These are phyloP conservation scores for Gossypium arboreum DNA, from an alignment of 345 rosid species.

Conservation along the genomic window DNA sequence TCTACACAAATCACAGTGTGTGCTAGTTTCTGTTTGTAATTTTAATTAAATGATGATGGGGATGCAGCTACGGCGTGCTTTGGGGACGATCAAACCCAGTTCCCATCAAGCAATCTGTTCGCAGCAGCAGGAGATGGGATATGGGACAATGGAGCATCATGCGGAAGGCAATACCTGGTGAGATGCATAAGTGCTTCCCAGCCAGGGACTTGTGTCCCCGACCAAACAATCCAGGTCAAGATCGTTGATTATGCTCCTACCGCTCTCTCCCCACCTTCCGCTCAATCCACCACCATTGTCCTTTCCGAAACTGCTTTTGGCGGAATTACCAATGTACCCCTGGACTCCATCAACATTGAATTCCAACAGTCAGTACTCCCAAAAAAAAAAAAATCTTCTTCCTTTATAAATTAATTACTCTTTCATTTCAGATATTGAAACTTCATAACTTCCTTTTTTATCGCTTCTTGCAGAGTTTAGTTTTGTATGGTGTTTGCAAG, in stretches of 20 bases:
- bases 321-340: slow-evolving; percentile 33
- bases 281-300: slow-evolving; percentile 38
- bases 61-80: slow-evolving; percentile 44
- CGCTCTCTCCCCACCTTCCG: slow-evolving; percentile 17
- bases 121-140: slow-evolving; percentile 65
- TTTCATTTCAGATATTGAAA: not conserved
- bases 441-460: not conserved
- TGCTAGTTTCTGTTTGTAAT: no score
- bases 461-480: slow-evolving; percentile 8
- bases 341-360: slow-evolving; percentile 40
- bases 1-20: no score
- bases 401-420: not conserved
- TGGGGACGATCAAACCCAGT: slow-evolving; percentile 38
- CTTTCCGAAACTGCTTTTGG: slow-evolving; percentile 45
- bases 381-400: not conserved
- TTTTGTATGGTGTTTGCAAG: not conserved
- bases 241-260: slow-evolving; percentile 43
- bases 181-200: slow-evolving; percentile 52
- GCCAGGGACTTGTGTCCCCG: slow-evolving; percentile 32
- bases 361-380: slow-evolving; percentile 38
- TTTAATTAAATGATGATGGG: no score
- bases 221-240: slow-evolving; percentile 40
- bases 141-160: slow-evolving; percentile 68
- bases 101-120: slow-evolving; percentile 52
- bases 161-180: slow-evolving; percentile 59